These are phyloP conservation scores for Yamadazyma atmosphaerica DNA, from an alignment of 1,139 yeast genomes.

Conservation along the genomic window DNA sequence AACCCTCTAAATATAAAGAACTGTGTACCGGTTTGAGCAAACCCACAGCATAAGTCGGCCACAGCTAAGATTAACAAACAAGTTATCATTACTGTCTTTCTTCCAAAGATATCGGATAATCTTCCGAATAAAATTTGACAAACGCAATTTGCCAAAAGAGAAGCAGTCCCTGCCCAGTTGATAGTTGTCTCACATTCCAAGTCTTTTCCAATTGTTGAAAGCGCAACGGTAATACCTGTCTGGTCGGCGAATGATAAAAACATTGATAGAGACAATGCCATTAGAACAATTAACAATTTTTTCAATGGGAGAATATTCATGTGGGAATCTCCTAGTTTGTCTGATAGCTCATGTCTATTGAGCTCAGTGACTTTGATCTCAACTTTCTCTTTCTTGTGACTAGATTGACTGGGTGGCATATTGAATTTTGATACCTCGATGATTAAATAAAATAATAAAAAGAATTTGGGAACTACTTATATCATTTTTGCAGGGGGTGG, in stretches of 20 bases:
- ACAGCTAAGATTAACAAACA: conserved; percentile 32
- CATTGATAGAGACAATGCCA: conserved; percentile 26
- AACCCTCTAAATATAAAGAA: conserved; percentile 43
- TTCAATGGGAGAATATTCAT: conserved; percentile 31
- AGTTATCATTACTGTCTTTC: conserved; percentile 35
- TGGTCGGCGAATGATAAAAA: conserved; percentile 42
- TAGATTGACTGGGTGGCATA: not conserved
- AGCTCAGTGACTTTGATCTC: conserved; percentile 10
- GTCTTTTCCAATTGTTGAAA: conserved; percentile 36
- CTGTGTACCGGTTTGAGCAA: conserved; percentile 38
- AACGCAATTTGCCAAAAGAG: conserved; percentile 45
- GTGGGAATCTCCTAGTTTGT: conserved; percentile 40
- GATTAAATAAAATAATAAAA: not conserved
- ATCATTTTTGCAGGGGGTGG: too few species aligned
- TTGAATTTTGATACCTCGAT: not conserved
- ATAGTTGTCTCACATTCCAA: conserved; percentile 37
- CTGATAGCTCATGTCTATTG: conserved; percentile 20
- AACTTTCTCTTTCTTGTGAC: conserved; percentile 3
- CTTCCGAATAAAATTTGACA: conserved; percentile 48
- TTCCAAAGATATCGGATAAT: conserved; percentile 43
- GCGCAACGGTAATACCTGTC: conserved; percentile 42
- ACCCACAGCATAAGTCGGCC: conserved; percentile 45
- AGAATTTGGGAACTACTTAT: too few species aligned
- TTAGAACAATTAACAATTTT: conserved; percentile 30
- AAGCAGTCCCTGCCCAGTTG: conserved; percentile 55